phyloP scores from a whole-genome alignment of 345 rosid species.

The Syzygium aromaticum region DNA sequence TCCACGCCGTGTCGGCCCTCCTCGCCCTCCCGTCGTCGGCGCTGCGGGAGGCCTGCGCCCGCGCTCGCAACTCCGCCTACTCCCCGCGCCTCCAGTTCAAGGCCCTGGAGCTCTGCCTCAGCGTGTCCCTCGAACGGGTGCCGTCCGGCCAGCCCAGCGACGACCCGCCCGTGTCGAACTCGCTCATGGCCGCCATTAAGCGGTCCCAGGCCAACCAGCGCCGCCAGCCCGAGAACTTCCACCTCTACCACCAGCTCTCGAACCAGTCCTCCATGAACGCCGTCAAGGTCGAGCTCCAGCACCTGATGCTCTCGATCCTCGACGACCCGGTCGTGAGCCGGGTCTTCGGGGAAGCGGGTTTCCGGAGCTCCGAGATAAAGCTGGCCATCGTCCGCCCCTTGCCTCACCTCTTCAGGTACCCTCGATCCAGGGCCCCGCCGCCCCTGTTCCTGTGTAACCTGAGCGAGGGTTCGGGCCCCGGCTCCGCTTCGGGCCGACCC shows the following conservation, averaged over 20 bases:
- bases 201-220: slow-evolving; percentile 93
- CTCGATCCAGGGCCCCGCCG: slow-evolving; percentile 47
- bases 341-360: slow-evolving; percentile 84
- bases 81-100: slow-evolving; percentile 71
- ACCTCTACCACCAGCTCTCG: slow-evolving; percentile 59
- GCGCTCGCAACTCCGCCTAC: slow-evolving; percentile 61
- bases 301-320: slow-evolving; percentile 62
- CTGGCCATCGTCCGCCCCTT: slow-evolving; percentile 71
- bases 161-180: slow-evolving; percentile 77
- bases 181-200: slow-evolving; percentile 96
- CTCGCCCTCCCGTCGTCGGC: slow-evolving; percentile 57
- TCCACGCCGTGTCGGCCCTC: slow-evolving; percentile 76
- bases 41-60: slow-evolving; percentile 75
- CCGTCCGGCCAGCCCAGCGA: slow-evolving; percentile 48
- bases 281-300: slow-evolving; percentile 79
- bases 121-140: slow-evolving; percentile 77
- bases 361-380: slow-evolving; percentile 83
- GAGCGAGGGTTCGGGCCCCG: slow-evolving; percentile 24
- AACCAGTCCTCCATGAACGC: slow-evolving; percentile 33
- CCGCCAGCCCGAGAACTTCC: slow-evolving; percentile 72
- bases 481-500: slow-evolving; percentile 3
- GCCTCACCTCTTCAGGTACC: slow-evolving; percentile 45
- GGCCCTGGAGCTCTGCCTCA: slow-evolving; percentile 77
- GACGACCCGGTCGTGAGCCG: slow-evolving; percentile 94
- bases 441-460: slow-evolving; percentile 52